Base-by-base conservation (phyloP, 306 rosid genomes). In the Begonia fuchsioides region DNA sequence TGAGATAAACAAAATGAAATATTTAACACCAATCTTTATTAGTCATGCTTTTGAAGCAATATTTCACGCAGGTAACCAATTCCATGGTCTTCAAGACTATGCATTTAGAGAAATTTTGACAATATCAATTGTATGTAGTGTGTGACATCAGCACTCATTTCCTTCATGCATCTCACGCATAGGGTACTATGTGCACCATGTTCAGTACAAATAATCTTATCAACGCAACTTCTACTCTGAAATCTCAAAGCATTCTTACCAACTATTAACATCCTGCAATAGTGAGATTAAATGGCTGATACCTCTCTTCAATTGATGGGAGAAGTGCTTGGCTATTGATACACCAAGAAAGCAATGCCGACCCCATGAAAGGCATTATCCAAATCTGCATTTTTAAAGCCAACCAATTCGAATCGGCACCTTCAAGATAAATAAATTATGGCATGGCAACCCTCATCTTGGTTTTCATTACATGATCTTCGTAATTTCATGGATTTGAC, bases 321-420 rank as follows among this genome's bases (percentile, higher is more conserved):
- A 66, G 74, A 66, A 79, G 65, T 67, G 61, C 87, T 67, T 90
- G 94, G 77, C 78, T 76, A 90, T 72, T 69, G 95, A 76, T 76
- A 86, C 93, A 81, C 83, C 95, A 78, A 81, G 84, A 85, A 69
- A 77, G 97, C 93, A 80, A 82, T 75, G 94, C 87, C 65, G 98
- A 73, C 83, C 94, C 93, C 94, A 69, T 73, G 92, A 82, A 82
- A 82, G 90, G 78, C 75, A 92, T 76, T 71, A 69, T 88, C 87
- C 94, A 78, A 80, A 92, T 92, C 98, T 92, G 98, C 98, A 85
- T 72, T 85, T 92, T 92, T 92, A 85, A 85, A 92, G 87, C 87
- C 98, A 92, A 77, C 96, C 96, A 85, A 82, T 86, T 76, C 94
- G 83, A 85, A 82, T 92, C 62, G 96, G 95, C 94, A 92, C 87